These are phyloP conservation scores for Paramyrothecium roridum DNA, from an alignment of 2,329 filamentous ascomycete genomes.

Conservation along the genomic window DNA sequence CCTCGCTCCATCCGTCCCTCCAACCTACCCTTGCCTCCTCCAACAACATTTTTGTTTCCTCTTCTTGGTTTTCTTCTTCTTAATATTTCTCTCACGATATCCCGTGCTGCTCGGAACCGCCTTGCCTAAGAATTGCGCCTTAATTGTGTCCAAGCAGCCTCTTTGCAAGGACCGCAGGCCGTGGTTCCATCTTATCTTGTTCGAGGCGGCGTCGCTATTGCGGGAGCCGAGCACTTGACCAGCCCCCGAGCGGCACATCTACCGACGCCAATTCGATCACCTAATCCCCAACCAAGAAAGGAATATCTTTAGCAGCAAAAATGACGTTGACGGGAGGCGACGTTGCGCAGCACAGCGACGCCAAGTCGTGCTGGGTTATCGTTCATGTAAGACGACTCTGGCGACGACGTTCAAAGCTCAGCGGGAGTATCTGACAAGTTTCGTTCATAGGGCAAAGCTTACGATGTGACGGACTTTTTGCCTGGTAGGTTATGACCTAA, in stretches of 20 bases:
- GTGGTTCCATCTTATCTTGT: no score
- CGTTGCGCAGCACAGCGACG: conserved; percentile 69
- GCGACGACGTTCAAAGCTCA: conserved; percentile 1
- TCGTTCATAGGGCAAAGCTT: conserved; percentile 65
- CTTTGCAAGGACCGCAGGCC: no score
- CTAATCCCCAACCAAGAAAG: not conserved
- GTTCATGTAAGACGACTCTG: conserved; percentile 57
- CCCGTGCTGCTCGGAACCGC: no score
- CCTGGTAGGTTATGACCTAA: conserved; percentile 48
- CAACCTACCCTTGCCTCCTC: not conserved
- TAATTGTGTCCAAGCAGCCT: no score
- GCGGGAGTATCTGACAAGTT: not conserved
- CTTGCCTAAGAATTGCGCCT: no score
- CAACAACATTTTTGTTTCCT: not conserved
- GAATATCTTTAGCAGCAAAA: conserved; percentile 7
- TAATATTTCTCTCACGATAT: no score
- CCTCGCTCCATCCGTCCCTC: not conserved
- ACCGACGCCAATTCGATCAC: not conserved
- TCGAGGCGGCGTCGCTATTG: no score
- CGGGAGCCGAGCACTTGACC: no score
- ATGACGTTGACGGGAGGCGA: conserved; percentile 50
- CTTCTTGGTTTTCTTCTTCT: no score
- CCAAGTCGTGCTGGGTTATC: conserved; percentile 89
- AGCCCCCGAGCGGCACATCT: no score
- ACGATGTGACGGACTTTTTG: conserved; percentile 89